These are phyloP conservation scores for Blastobotrys serpentis DNA, from an alignment of 1,139 yeast species.

Conservation along the genomic window DNA sequence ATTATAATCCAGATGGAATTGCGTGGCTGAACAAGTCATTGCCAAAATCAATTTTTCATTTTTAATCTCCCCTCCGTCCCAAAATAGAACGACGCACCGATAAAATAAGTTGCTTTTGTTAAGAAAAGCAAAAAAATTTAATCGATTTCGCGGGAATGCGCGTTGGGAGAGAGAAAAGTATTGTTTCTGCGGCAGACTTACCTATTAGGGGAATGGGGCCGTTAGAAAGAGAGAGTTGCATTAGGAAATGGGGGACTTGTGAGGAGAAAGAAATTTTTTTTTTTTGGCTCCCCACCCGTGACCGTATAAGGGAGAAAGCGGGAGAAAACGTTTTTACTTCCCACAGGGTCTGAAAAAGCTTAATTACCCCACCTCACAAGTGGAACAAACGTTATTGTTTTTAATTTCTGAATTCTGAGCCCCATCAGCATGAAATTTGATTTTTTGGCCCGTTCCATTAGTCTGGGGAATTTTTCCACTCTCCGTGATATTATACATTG, in stretches of 20 bases:
- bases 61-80: no score
- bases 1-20: no score
- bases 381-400: neutral
- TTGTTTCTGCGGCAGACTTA: neutral
- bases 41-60: no score
- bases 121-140: no score
- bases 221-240: neutral
- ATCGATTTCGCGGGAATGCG: no score
- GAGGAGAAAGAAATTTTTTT: neutral
- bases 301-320: no score
- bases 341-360: neutral
- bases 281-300: neutral
- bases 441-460: no score
- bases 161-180: no score
- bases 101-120: no score
- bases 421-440: neutral
- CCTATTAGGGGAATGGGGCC: neutral
- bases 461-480: neutral
- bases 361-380: neutral
- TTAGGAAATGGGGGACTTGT: neutral
- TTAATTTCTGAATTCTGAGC: neutral
- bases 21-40: no score
- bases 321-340: no score
- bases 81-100: no score
- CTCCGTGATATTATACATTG: conserved; percentile 3